Evolutionary conservation across 306 rosid genomes (phyloP), one percentile per base, ranked within the genome.

Genomic region (Malus sieversii): DNA sequence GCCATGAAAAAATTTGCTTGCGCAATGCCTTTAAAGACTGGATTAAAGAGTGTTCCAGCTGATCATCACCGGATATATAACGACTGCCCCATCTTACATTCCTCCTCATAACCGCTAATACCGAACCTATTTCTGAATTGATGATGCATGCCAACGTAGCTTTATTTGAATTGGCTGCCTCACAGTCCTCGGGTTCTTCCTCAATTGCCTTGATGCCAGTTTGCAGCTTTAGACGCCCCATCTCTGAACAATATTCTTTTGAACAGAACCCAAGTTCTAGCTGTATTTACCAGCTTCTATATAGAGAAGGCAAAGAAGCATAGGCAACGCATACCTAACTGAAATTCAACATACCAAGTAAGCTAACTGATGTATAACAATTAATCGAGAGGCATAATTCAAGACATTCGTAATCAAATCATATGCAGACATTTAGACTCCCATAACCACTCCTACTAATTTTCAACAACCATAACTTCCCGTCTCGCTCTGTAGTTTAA

Each of bases 31-130:
- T 95, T 83, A 95, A 84, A 45, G 99, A 92, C 74, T 88, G 93
- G 83, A 95, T 90, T 42, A 95, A 86, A 77, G 90, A 86, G 90
- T 95, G 97, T 46, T 95, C 99, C 76, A 96, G 82, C 84, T 92
- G 97, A 87, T 96, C 99, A 75, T 95, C 99, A n/a, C 97, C 91
- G 5, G 97, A 85, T 83, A 88, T 88, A 86, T 89, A 92, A 51
- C 91, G 97, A 23, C 93, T 90, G 62, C 96, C 97, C 99, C 98
- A 95, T 81, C 97, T 85, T 40, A 90, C 97, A 82, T 95, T 92
- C 86, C 98, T 89, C 81, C 99, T 86, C 99, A 95, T 95, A 27
- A 95, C 96, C 5, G 98, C 96, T 86, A 95, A 86, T 72, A 95
- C 99, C 70, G 99, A 89, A 42, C 97, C 97, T 63, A 95, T 85